Percentiles rank a stretch among this genome's conserved stretches.
Evolutionary conservation across 495 filamentous ascomycete genomes (phyloP).

Genomic region (Daldinia vernicosa): DNA sequence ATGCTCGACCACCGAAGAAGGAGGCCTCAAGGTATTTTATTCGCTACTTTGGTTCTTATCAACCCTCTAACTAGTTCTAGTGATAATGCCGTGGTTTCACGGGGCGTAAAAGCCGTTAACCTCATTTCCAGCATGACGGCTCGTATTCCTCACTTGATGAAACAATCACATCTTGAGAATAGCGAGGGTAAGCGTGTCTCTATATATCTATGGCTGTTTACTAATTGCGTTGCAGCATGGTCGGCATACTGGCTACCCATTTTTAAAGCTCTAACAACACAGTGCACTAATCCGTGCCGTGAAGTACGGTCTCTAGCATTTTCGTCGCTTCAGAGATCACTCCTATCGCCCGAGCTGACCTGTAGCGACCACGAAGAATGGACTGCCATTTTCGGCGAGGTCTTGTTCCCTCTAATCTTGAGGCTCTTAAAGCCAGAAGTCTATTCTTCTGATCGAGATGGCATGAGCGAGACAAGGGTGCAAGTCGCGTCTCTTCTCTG

Average conservation of each 20-base stretch:
- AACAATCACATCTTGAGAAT: slow-evolving; percentile 90
- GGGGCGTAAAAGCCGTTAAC: slow-evolving; percentile 81
- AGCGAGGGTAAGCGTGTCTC: slow-evolving; percentile 69
- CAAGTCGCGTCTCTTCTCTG: slow-evolving; percentile 90
- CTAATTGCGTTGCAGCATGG: slow-evolving; percentile 73
- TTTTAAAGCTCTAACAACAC: slow-evolving; percentile 83
- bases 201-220: not conserved
- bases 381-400: slow-evolving; percentile 93
- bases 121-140: slow-evolving; percentile 81
- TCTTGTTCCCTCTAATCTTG: slow-evolving; percentile 92
- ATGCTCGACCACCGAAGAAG: slow-evolving; percentile 60
- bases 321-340: slow-evolving; percentile 82
- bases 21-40: slow-evolving; percentile 65
- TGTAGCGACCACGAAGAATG: slow-evolving; percentile 86
- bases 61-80: slow-evolving; percentile 46
- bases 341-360: slow-evolving; percentile 80
- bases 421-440: slow-evolving; percentile 93
- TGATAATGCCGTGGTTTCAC: slow-evolving; percentile 77
- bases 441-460: slow-evolving; percentile 87
- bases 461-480: slow-evolving; percentile 95
- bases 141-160: slow-evolving; percentile 84
- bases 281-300: slow-evolving; percentile 94
- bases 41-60: not conserved
- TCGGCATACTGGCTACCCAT: slow-evolving; percentile 98
- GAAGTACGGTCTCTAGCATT: slow-evolving; percentile 91